phyloP scores from a whole-genome alignment of 1,284 basidiomycete genomes.

The Inonotus hispidus region DNA sequence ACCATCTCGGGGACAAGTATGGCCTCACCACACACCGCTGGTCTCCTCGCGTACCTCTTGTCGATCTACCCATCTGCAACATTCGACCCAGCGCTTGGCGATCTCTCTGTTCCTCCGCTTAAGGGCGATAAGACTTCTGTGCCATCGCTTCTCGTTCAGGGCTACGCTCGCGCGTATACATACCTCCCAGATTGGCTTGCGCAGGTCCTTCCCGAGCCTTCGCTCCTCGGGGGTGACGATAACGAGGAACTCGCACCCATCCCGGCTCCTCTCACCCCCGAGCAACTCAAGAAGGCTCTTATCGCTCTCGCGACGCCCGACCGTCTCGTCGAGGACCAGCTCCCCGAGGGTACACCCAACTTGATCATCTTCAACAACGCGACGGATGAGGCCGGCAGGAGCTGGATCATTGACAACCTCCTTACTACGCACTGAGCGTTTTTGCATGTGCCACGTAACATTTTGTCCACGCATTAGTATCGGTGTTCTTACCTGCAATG shows the following conservation, averaged over 20 bases:
- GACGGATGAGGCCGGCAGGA: constrained; percentile 32
- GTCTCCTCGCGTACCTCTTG: constrained; percentile 79
- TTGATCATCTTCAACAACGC: constrained; percentile 80
- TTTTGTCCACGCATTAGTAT: neutral
- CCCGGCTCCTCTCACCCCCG: constrained; percentile 50
- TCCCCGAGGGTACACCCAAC: constrained; percentile 61
- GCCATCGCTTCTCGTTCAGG: constrained; percentile 28
- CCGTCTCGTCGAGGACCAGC: constrained; percentile 36
- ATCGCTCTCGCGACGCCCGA: constrained; percentile 54
- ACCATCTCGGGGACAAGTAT: constrained; percentile 74
- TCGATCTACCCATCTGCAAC: constrained; percentile 66
- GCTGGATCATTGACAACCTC: constrained; percentile 14
- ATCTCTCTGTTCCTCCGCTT: constrained; percentile 24
- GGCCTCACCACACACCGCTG: constrained; percentile 67
- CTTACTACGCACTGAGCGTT: constrained; percentile 7
- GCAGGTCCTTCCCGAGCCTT: constrained; percentile 53
- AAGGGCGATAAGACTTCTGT: constrained; percentile 8
- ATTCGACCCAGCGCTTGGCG: constrained; percentile 46
- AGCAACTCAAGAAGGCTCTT: constrained; percentile 72
- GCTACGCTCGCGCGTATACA: constrained; percentile 50
- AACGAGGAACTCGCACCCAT: constrained; percentile 36
- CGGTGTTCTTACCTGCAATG: neutral
- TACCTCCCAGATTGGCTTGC: constrained; percentile 56
- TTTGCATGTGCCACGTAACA: neutral
- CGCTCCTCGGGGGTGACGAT: constrained; percentile 30